Base-by-base conservation (phyloP, 129 eudicot species). In the Artemisia annua region DNA sequence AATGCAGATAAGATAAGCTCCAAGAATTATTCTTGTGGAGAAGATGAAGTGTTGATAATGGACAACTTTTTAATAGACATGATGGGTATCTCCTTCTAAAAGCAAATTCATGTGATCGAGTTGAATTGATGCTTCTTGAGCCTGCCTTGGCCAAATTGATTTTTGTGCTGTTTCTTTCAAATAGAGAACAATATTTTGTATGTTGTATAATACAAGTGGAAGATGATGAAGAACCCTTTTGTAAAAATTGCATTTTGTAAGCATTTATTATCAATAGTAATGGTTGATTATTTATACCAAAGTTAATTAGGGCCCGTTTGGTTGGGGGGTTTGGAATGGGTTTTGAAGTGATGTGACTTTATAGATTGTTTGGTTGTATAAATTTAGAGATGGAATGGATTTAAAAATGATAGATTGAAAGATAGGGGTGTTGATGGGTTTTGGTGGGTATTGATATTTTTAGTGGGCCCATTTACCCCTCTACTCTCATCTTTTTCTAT, bases 21-120 rank as follows among this genome's bases (percentile, higher is more conserved):
- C 10, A 79, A 85, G 39, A 43, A 14, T 56, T 35, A 72, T 48
- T 69, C 72, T 61, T 77, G 78, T 30, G 78, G 83, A 49, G 89
- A 89, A 82, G 80, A 81, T 51, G 96, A 84, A 53, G 85, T 71
- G 2, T 14, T 78, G 52, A 84, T 89, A 89, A 84, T 89, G 86
- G 91, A 89, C 69, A 82, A 75, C 61, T 77, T 89, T 14, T 73
- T 82, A 11, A 61, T 84, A 67, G 91, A 83, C 74, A 79, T 89
- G 91, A 86, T 89, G 81, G 81, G 82, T 67, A 72, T 86, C 24
- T 89, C 81, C 0, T 83, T 82, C 58, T 87, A 72, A 75, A 28
- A 26, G 15, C 63, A 63, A 55, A 39, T 10, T 35, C 44, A 6
- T 1, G 20, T 4, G 32, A 50, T 6, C 10, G 35, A 53, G 64